Base-by-base conservation (phyloP, 2,329 filamentous ascomycete species). In the Hypoxylon sp. region DNA sequence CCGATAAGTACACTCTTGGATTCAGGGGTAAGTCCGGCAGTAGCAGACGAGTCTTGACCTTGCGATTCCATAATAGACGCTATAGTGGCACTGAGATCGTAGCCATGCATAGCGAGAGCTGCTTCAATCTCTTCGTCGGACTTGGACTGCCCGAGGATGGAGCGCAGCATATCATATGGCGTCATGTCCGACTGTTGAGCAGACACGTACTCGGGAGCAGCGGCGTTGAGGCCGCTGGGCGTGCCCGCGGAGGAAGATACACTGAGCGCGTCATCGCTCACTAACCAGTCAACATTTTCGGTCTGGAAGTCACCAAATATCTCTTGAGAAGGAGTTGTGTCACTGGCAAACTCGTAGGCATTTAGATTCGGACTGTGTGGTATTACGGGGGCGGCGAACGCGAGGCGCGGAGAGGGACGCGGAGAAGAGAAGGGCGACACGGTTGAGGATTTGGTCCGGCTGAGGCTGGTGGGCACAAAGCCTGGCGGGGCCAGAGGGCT, bases 261-360 rank as follows among this genome's bases (percentile, higher is more conserved):
- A 70, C 90, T 94, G 72, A 90, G 91, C 56, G 87, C 88, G 72
- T 92, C 91, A 76, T 97, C 94, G 75, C 95, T 95, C 70, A 97
- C 92, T 47, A 98, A 85, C 95, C 94, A 98, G 78, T 98, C 94
- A 54, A 99, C 93, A 71, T 95, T 97, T 76, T 98, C 94, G 67
- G 90, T 92, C 70, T 94, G 94, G 74, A 93, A 91, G 72, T 98
- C 93, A 59, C 93, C 93, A 75, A 96, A 94, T 63, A 92, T 91
- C 73, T 98, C 94, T 46, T 90, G 89, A 17, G 91, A 88, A 6
- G 92, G 91, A 50, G 89, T 92, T 19, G 89, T 85, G 73, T 97
- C 93, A 74, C 88, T 94, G 50, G 88, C 86, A 79, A 97, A 97
- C 78, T 97, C 93, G 79, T 98, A 99, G 56, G 94, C 93, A 79